phyloP scores from a whole-genome alignment of 352 stramenopile genomes.

The Phytophthora agathidicida region DNA sequence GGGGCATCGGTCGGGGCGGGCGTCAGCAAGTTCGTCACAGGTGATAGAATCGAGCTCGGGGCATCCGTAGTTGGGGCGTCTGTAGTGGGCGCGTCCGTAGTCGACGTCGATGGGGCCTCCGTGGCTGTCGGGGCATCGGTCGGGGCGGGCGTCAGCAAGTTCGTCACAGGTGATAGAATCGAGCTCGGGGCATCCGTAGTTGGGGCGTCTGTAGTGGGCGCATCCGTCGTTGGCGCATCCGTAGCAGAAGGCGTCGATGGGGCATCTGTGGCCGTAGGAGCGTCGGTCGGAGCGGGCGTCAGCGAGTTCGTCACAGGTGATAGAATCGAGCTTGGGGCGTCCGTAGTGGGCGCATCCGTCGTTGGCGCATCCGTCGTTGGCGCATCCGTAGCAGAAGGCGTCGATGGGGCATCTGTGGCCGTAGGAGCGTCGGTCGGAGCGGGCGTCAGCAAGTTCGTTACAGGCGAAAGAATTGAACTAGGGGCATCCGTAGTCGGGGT shows the following conservation, averaged over 20 bases:
- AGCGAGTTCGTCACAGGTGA: constrained; percentile 8
- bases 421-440: constrained; percentile 1
- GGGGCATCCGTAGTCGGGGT: constrained; percentile 3
- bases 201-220: no score
- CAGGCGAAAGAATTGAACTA: constrained; percentile 3
- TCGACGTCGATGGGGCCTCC: no score
- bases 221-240: no score
- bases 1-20: no score
- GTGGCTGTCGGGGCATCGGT: no score
- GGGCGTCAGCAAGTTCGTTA: constrained; percentile 18
- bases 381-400: constrained; percentile 1
- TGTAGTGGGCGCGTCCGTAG: no score
- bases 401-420: neutral
- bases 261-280: neutral
- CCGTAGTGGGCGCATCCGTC: neutral
- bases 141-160: no score
- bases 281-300: neutral
- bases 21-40: no score
- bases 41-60: no score
- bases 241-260: neutral
- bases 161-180: no score
- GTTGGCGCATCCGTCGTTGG: constrained; percentile 2
- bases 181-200: no score
- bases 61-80: no score
- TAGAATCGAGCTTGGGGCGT: constrained; percentile 6